Base-by-base conservation (phyloP, 2,329 filamentous ascomycete genomes). In the Raffaelea albimanens region DNA sequence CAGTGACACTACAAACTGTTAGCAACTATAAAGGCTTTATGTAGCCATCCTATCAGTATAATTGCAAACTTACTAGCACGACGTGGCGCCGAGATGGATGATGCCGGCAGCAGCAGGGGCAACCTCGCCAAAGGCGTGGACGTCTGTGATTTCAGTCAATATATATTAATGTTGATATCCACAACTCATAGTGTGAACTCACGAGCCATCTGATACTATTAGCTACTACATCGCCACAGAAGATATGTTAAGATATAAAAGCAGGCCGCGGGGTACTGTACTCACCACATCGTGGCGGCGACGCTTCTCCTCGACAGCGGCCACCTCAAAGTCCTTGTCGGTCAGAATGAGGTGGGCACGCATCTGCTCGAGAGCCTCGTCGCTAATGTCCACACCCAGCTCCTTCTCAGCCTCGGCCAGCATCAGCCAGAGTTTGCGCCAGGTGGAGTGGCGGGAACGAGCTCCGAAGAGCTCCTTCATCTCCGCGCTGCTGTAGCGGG, bases 351-450 rank as follows among this genome's bases (percentile, higher is more conserved):
- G 70, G 51, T 90, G 75, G n/a, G 78, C 76, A 53, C 76, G 73
- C 78, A 95, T 85, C 65, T 89, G 77, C 50, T 82, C 75, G 45
- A 96, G 71, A 9, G 89, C 89, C 58, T 91, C 80, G 19, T 75
- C 64, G 14, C 78, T 81, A 61, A 95, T 90, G 9, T 76, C 69
- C 42, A 95, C 76, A 3, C 88, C 88, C 2, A 95, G 76, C 64
- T 90, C 84, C 63, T 82, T 82, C 71, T 95, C 84, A 10, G 77
- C 73, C 71, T 95, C 83, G 21, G 89, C 89, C 11, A 95, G 83
- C 67, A 76, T 82, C 40, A 91, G 70, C 90, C 90, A 96, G 18
- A 95, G 78, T 62, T 86, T 76, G 54, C 89, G 80, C 88, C 88
- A 94, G 47, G 81, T 88, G 39, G 79, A 82, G 63, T 82, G 80